Evolutionary conservation across 2,329 filamentous ascomycete species (phyloP).

Genomic region (Tolypocladium amazonense): DNA sequence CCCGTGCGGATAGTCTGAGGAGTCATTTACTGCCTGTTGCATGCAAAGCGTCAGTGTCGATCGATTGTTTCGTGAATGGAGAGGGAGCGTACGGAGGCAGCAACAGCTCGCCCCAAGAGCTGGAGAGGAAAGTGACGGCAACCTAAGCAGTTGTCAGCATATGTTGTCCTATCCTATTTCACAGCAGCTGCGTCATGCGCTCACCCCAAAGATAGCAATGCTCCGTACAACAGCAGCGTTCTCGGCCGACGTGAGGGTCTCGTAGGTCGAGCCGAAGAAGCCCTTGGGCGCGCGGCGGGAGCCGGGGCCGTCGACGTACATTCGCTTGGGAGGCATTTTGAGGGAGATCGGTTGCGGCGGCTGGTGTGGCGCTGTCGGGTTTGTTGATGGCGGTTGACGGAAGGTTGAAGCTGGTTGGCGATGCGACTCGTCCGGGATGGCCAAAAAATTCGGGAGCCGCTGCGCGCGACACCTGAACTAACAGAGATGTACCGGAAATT

Average conservation of each 20-base stretch:
- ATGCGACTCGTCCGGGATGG: not conserved
- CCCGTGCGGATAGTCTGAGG: not conserved
- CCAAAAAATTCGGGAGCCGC: not conserved
- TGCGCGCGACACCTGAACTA: not conserved
- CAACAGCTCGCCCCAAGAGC: conserved; percentile 56
- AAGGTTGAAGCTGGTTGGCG: not conserved
- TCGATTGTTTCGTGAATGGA: not conserved
- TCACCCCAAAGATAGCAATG: conserved; percentile 56
- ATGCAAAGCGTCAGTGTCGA: not conserved
- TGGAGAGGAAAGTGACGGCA: conserved; percentile 52
- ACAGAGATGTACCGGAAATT: not conserved
- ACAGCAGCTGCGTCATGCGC: conserved; percentile 16
- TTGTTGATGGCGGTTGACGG: not conserved
- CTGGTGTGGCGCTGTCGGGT: not conserved
- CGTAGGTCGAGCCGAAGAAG: conserved; percentile 48
- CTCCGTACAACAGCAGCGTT: conserved; percentile 60
- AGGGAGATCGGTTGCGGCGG: not conserved
- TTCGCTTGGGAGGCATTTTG: conserved; percentile 53
- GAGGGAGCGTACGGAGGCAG: conserved; percentile 46
- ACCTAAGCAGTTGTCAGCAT: conserved; percentile 5
- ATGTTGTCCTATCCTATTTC: not conserved
- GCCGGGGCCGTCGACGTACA: conserved; percentile 37
- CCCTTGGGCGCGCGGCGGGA: conserved; percentile 33
- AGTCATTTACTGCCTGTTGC: conserved; percentile 1
- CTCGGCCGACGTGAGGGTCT: conserved; percentile 53